A percentile compares a stretch with the other conserved stretches of the same genome.
Evolutionary conservation across 169 alveolate genomes (phyloP).

Genomic region (Fabrea salina): DNA sequence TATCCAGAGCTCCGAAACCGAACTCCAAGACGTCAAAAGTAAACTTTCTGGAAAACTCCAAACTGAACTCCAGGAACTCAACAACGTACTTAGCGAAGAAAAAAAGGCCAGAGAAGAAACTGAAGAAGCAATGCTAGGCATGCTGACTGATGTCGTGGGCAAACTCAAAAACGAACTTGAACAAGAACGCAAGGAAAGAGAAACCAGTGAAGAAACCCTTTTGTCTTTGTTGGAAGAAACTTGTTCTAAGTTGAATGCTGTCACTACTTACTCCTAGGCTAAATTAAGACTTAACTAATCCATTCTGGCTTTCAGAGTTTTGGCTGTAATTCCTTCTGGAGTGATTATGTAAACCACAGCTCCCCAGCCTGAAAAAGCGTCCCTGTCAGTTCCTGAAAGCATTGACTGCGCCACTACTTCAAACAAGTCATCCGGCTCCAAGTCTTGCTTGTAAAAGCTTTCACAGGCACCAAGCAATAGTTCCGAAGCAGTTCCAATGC

Average conservation of each 20-base stretch:
- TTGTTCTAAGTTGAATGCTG: conserved; percentile 42
- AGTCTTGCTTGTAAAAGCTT: conserved; percentile 64
- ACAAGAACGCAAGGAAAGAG: conserved; percentile 65
- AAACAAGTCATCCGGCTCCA: conserved; percentile 71
- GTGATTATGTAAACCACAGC: conserved; percentile 65
- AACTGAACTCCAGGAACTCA: background rate
- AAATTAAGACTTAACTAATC: conserved; percentile 57
- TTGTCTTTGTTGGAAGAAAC: conserved; percentile 63
- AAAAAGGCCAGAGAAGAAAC: conserved; percentile 61
- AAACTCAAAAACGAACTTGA: conserved; percentile 62
- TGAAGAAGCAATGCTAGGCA: conserved; percentile 64
- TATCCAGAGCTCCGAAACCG: background rate
- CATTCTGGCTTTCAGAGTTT: conserved; percentile 62
- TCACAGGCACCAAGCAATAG: conserved; percentile 78
- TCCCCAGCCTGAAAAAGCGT: conserved; percentile 81
- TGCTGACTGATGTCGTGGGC: conserved; percentile 60
- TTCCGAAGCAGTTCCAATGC: conserved; percentile 76
- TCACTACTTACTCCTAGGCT: conserved; percentile 9
- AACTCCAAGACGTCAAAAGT: too few species aligned
- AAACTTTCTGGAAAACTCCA: conserved; percentile 23
- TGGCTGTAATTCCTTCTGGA: conserved; percentile 61
- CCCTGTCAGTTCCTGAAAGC: conserved; percentile 76
- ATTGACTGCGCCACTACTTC: conserved; percentile 72
- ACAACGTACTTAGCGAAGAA: conserved; percentile 38
- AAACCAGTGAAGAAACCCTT: conserved; percentile 62